A percentile compares a stretch with the other conserved stretches of the same genome.
Conservation (phyloP, 2,329 filamentous ascomycete species). For the Alternaria longipes region DNA sequence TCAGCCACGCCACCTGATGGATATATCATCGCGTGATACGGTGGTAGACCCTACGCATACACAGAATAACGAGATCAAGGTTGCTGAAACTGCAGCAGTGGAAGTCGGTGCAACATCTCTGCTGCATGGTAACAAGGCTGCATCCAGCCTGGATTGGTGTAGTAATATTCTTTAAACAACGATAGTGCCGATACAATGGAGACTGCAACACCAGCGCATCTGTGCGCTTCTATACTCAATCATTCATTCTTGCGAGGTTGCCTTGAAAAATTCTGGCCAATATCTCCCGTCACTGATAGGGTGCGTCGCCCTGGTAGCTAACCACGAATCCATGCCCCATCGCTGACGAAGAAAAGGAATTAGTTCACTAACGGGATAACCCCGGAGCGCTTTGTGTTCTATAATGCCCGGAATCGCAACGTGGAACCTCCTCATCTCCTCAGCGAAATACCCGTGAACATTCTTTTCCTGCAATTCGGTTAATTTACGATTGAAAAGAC, state of each 20-base stretch:
- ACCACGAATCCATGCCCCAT: slow-evolving; percentile 18
- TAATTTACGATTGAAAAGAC: not conserved
- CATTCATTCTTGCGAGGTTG: not conserved
- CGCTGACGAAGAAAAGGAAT: slow-evolving; percentile 12
- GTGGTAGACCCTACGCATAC: not conserved
- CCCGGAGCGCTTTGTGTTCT: not conserved
- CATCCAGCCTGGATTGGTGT: not conserved
- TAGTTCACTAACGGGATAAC: not conserved
- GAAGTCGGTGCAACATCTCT: not conserved
- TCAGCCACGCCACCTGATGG: slow-evolving; percentile 3
- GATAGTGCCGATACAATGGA: not conserved
- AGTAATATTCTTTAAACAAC: not conserved
- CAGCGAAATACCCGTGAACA: not conserved
- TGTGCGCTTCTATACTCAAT: not conserved
- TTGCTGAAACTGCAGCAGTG: not conserved
- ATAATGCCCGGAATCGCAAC: not conserved
- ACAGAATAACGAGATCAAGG: not conserved
- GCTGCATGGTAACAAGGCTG: not conserved
- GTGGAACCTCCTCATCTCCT: slow-evolving; percentile 7
- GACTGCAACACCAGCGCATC: not conserved
- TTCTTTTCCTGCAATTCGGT: slow-evolving; percentile 13
- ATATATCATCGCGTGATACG: not conserved
- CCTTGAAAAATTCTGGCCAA: slow-evolving; percentile 8
- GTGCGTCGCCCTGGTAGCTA: slow-evolving; percentile 2
- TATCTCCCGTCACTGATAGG: slow-evolving; percentile 17